Evolutionary conservation across 116 monocot species (phyloP).

Genomic region (Posidonia oceanica): DNA sequence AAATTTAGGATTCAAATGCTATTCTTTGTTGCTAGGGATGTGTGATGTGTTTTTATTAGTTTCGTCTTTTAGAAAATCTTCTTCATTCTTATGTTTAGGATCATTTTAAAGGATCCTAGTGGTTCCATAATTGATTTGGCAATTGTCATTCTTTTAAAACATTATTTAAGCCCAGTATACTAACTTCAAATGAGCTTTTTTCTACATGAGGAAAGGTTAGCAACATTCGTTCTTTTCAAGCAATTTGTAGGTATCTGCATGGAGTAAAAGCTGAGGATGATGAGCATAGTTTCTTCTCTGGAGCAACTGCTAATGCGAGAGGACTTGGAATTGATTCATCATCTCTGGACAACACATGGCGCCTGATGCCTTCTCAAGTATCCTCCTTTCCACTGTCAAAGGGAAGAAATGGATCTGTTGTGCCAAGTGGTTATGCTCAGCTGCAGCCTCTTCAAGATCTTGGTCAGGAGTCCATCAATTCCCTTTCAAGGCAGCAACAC

Average conservation of each 20-base stretch:
- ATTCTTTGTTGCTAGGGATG: too few species aligned
- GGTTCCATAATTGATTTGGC: too few species aligned
- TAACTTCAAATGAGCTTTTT: too few species aligned
- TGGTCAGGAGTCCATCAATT: constrained; percentile 18
- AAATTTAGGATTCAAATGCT: too few species aligned
- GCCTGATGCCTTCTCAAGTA: constrained; percentile 31
- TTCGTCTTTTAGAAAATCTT: too few species aligned
- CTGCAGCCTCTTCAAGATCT: constrained; percentile 33
- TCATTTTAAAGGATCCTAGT: too few species aligned
- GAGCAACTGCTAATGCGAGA: constrained; percentile 37
- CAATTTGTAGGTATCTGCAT: constrained; percentile 38
- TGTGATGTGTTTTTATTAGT: too few species aligned
- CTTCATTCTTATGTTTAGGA: too few species aligned
- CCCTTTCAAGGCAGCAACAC: constrained; percentile 26
- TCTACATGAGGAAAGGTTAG: too few species aligned
- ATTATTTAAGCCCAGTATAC: too few species aligned
- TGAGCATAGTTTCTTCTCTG: constrained; percentile 47
- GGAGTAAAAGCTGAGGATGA: constrained; percentile 39
- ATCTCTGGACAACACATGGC: constrained; percentile 47
- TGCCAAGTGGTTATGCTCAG: constrained; percentile 36
- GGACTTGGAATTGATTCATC: constrained; percentile 37
- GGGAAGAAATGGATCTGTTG: constrained; percentile 14
- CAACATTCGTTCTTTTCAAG: not conserved
- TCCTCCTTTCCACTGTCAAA: constrained; percentile 24
- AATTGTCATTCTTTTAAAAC: too few species aligned